Evolutionary conservation across 495 filamentous ascomycete species (phyloP), one percentile per base, ranked within the genome.

Genomic region (Neurospora sublineolata): DNA sequence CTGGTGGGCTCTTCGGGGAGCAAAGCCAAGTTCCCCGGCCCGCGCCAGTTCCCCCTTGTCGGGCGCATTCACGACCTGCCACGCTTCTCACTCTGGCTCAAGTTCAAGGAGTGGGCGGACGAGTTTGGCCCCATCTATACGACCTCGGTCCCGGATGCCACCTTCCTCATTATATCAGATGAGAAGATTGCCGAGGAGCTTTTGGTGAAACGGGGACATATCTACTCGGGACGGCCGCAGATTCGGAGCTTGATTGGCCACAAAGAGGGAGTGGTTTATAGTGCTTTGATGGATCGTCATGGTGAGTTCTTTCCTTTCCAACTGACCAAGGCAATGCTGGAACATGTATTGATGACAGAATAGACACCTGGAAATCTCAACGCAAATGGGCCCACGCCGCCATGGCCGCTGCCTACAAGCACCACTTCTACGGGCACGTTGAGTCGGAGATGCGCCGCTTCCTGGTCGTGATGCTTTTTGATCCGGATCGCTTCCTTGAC

Each of bases 51-150:
- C 67, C 85, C 84, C 67, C 71, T 87, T 42, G 74, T 87, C 42
- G 85, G 85, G 37, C 82, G 84, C 60, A 76, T 87, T 14, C 83
- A 86, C 39, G 85, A 87, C 67, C 69, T 87, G 0, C 79, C 84
- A 11, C 78, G 83, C n/a, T 84, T 85, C 67, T 77, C 79, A 69
- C 77, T 83, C 70, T 87, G 85, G 85, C 75, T 84, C 68, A 86
- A 87, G 76, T 87, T 87, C 80, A 84, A 86, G 73, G 84, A 87
- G 73, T 87, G 86, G 86, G 83, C 85, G 2, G 80, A 86, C 69
- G 80, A 80, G n/a, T 77, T 85, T 44, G 87, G 87, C 4, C 86
- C 86, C 1, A 86, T 88, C 71, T 89, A 86, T 76, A 80, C 83
- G 71, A 87, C 84, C 6, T 80, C 77, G 16, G 81, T 84, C 67